Percentiles rank a stretch among this genome's conserved stretches.
Evolutionary conservation across 2,329 filamentous ascomycete species (phyloP).

Genomic region (Colletotrichum paranaense): DNA sequence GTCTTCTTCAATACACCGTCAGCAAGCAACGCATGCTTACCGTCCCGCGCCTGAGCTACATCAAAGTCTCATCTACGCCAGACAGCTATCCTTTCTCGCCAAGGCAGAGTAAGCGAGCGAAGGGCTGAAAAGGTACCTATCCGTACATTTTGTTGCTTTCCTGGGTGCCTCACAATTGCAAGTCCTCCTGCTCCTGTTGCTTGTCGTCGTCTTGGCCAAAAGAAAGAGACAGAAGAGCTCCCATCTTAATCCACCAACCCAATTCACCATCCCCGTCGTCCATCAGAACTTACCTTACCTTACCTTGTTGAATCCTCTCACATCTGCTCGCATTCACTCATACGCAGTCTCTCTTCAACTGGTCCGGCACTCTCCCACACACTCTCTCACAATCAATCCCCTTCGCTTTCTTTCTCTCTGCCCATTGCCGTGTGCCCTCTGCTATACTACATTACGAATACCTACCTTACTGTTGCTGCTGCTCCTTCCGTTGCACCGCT

Average conservation of each 20-base stretch:
- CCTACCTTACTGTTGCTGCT: not conserved
- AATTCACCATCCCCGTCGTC: not conserved
- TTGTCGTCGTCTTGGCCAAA: not conserved
- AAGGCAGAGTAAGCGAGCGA: not conserved
- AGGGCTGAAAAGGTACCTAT: not conserved
- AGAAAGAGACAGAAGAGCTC: not conserved
- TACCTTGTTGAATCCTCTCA: not conserved
- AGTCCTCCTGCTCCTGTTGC: not conserved
- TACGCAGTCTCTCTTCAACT: not conserved
- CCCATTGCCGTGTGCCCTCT: not conserved
- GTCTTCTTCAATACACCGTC: too few species aligned
- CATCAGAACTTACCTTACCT: not conserved
- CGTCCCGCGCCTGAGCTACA: not conserved
- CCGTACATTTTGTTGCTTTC: not conserved
- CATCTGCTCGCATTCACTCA: not conserved
- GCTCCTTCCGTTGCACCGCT: not conserved
- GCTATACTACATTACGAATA: too few species aligned
- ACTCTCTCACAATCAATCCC: not conserved
- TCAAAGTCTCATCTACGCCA: not conserved
- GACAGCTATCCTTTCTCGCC: not conserved
- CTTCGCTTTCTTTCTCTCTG: not conserved
- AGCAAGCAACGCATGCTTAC: not conserved
- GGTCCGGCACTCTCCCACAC: not conserved
- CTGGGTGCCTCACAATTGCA: not conserved
- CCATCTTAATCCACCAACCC: not conserved